Base-by-base conservation (phyloP, 208 protist species). In the Lotmaria passim region DNA sequence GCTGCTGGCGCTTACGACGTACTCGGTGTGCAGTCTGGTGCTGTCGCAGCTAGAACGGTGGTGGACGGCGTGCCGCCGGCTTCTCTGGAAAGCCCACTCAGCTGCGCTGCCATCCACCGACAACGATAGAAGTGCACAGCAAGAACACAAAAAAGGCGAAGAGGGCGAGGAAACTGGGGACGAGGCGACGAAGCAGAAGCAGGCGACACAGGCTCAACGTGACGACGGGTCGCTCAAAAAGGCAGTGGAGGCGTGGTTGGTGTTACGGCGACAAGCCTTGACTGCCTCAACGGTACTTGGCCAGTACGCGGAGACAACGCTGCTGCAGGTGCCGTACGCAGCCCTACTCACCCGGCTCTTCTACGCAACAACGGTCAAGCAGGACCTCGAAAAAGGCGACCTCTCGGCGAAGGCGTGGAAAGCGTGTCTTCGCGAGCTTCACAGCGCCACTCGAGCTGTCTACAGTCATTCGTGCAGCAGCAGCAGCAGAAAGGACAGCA, bases 251-350 rank as follows among this genome's bases (percentile, higher is more conserved):
- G 65, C 65, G n/a, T 78, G 64, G 64, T 7, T 61, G 34, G 48
- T 38, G 3, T 36, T 78, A 3, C 64, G 65, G 24, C 46, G 36
- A 33, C 63, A 68, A n/a, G 58, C 59, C 23, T 33, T 78, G 65
- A 21, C 15, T 19, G 23, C 70, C 39, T 46, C 65, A 0, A 14
- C 30, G 30, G 34, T 68, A 0, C 34, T 79, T 44, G 65, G 56
- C 56, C 44, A n/a, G 36, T 67, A 79, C 59, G 34, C n/a, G 1
- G 58, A 68, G 3, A 69, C 66, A 14, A 69, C 56, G n/a, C 61
- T 79, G 7, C 52, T 73, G 15, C n/a, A 73, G 28, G 30, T 24
- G 21, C 59, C 61, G 15, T 79, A 69, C 59, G 48, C 55, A 21
- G 59, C 53, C 3, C 21, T 79, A 12, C 58, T 79, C 33, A 51